phyloP scores from a whole-genome alignment of 352 stramenopile species.

The Phytopythium oedochilum region DNA sequence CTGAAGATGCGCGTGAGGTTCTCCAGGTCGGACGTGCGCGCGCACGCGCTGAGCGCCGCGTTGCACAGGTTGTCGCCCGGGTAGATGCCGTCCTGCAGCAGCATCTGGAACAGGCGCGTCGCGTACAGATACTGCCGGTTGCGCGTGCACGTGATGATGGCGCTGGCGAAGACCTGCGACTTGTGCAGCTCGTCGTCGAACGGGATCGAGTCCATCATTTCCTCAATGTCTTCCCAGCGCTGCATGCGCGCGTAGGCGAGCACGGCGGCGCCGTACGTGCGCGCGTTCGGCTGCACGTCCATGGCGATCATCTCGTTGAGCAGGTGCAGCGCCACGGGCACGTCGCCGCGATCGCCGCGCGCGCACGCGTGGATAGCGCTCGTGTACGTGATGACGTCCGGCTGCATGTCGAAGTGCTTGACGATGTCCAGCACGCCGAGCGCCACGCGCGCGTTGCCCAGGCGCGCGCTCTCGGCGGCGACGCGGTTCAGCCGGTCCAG shows the following conservation, averaged over 20 bases:
- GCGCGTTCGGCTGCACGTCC: slow-evolving; percentile 54
- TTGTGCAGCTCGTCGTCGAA: slow-evolving; percentile 54
- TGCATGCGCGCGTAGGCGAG: slow-evolving; percentile 67
- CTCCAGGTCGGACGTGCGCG: slow-evolving; percentile 49
- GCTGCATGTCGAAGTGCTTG: slow-evolving; percentile 55
- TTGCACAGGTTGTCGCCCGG: slow-evolving; percentile 72
- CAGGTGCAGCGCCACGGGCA: slow-evolving; percentile 52
- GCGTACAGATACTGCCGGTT: slow-evolving; percentile 63
- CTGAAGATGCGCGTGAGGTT: slow-evolving; percentile 61
- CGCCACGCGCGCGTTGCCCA: slow-evolving; percentile 63
- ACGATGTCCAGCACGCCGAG: slow-evolving; percentile 68
- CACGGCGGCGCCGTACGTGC: slow-evolving; percentile 70
- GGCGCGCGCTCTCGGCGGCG: slow-evolving; percentile 52
- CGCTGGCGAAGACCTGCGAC: slow-evolving; percentile 60
- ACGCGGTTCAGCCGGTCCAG: slow-evolving; percentile 57
- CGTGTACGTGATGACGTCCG: slow-evolving; percentile 74
- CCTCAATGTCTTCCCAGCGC: slow-evolving; percentile 63
- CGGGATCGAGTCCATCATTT: slow-evolving; percentile 49
- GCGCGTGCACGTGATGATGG: slow-evolving; percentile 74
- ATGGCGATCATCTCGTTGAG: slow-evolving; percentile 73
- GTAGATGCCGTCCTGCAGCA: slow-evolving; percentile 65
- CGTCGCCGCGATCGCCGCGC: slow-evolving; percentile 37
- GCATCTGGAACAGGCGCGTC: slow-evolving; percentile 52
- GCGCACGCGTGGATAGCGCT: slow-evolving; percentile 79
- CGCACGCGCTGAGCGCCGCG: slow-evolving; percentile 59